Conservation (phyloP, 2,329 filamentous ascomycete genomes). For the Thelonectria blattea region DNA sequence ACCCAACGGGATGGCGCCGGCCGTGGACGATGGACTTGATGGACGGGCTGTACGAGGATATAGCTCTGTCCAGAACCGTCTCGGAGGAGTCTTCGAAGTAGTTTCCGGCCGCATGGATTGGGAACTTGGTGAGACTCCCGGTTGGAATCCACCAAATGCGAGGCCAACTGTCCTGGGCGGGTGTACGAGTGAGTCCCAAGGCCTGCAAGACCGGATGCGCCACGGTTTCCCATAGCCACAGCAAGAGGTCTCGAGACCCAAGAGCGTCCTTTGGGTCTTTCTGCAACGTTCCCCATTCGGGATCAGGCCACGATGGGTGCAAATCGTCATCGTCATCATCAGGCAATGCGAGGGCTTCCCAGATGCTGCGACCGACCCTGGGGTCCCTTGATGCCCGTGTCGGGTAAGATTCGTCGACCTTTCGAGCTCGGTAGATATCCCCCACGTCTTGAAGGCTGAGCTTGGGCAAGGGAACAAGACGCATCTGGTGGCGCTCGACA, state of each 20-base stretch:
- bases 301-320: neutral
- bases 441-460: no score
- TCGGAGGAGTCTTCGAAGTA: constrained; percentile 30
- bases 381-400: neutral
- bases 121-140: constrained; percentile 37
- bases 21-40: constrained; percentile 40
- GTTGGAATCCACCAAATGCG: constrained; percentile 46
- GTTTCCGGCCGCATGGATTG: constrained; percentile 45
- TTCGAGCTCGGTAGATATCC: no score
- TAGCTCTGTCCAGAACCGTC: constrained; percentile 42
- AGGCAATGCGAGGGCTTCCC: no score
- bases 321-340: no score
- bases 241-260: no score
- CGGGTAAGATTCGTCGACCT: no score
- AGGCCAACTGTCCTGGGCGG: constrained; percentile 28
- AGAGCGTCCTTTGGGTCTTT: no score
- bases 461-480: neutral
- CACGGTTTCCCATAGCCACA: constrained; percentile 43
- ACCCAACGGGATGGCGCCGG: neutral
- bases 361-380: no score
- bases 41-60: constrained; percentile 47
- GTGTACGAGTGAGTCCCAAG: constrained; percentile 33
- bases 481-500: neutral
- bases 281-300: neutral
- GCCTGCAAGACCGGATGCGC: constrained; percentile 36